phyloP scores from a whole-genome alignment of 1,284 basidiomycete genomes.

The Phaffia rhodozyma region DNA sequence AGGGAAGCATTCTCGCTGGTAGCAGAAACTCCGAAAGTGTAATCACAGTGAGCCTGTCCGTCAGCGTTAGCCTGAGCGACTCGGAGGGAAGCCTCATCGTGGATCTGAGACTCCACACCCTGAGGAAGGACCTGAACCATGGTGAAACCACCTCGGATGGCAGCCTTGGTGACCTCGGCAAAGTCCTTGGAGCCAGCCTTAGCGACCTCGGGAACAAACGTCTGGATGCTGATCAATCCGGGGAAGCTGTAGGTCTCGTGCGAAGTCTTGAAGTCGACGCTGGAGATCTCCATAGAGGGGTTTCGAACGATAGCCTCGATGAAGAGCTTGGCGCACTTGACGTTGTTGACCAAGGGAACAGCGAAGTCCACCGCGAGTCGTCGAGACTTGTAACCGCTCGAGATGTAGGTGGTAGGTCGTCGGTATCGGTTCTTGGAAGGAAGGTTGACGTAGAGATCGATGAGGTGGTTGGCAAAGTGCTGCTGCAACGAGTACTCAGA shows the following conservation, averaged over 20 bases:
- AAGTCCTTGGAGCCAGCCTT: constrained; percentile 52
- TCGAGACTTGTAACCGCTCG: constrained; percentile 91
- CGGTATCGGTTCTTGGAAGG: constrained; percentile 98
- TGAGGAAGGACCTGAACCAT: constrained; percentile 65
- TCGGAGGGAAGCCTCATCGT: constrained; percentile 57
- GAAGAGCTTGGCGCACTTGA: constrained; percentile 96
- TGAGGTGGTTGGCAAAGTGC: constrained; percentile 88
- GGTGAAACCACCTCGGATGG: constrained; percentile 77
- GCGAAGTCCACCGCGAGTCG: constrained; percentile 99
- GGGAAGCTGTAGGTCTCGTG: constrained; percentile 85
- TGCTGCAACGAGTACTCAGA: constrained; percentile 91
- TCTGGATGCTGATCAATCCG: constrained; percentile 76
- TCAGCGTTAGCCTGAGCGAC: constrained; percentile 52
- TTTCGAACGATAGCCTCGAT: constrained; percentile 88
- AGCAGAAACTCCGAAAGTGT: constrained; percentile 67
- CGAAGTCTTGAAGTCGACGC: constrained; percentile 88
- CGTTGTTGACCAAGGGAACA: constrained; percentile 92
- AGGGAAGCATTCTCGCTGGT: constrained; percentile 56
- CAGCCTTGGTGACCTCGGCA: constrained; percentile 58
- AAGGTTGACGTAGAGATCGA: constrained; percentile 98
- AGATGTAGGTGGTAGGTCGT: constrained; percentile 90
- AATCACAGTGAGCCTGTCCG: constrained; percentile 67
- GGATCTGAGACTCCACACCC: constrained; percentile 50
- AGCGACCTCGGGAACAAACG: constrained; percentile 67
- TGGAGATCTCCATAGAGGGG: constrained; percentile 72